These are phyloP conservation scores for Pseudotulostoma volvatum DNA, from an alignment of 495 filamentous ascomycete genomes.

Conservation along the genomic window DNA sequence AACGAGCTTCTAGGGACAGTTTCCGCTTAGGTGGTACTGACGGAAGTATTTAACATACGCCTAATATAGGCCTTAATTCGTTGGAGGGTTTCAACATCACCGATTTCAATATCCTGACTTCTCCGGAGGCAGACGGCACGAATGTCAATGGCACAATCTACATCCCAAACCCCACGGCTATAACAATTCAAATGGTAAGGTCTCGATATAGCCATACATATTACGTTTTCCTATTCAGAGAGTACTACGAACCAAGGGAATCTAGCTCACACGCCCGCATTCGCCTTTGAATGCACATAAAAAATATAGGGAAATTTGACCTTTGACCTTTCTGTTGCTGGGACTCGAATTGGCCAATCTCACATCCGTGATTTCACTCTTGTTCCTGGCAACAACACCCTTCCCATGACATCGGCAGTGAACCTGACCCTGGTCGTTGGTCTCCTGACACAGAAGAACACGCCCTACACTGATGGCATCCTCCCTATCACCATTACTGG, in stretches of 20 bases:
- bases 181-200: conserved; percentile 46
- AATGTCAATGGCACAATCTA: conserved; percentile 48
- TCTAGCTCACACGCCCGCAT: no score
- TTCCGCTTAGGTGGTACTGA: no score
- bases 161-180: conserved; percentile 55
- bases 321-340: conserved; percentile 38
- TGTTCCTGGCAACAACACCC: conserved; percentile 41
- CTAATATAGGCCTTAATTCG: conserved; percentile 37
- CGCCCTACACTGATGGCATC: conserved; percentile 35
- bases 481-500: conserved; percentile 44
- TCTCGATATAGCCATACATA: no score
- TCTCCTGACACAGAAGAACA: conserved; percentile 15
- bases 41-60: no score
- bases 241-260: no score
- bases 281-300: no score
- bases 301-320: conserved; percentile 44
- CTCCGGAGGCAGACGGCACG: conserved; percentile 23
- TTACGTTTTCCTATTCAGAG: neutral
- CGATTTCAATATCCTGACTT: conserved; percentile 30
- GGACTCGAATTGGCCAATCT: conserved; percentile 34
- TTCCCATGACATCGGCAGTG: conserved; percentile 38
- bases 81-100: conserved; percentile 43
- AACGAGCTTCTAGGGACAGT: no score
- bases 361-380: conserved; percentile 42
- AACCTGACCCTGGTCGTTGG: conserved; percentile 31